These are phyloP conservation scores for Candida tibetensis DNA, from an alignment of 805 yeast genomes.

Conservation along the genomic window DNA sequence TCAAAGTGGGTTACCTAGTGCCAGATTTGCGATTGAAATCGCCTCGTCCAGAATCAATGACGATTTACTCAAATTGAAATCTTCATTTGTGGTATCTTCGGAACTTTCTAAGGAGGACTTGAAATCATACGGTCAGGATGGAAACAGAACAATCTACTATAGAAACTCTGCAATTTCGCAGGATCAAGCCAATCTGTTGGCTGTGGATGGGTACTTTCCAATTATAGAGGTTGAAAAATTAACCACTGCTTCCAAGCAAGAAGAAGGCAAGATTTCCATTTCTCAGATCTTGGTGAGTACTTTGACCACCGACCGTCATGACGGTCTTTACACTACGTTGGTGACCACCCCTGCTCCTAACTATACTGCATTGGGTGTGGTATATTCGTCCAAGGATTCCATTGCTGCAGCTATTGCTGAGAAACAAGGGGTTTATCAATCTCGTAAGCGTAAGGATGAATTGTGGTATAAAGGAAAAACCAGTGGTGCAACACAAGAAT, in stretches of 20 bases:
- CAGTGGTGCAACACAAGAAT: conserved; percentile 90
- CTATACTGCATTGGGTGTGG: conserved; percentile 69
- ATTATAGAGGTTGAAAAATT: conserved; percentile 26
- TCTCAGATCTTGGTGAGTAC: conserved; percentile 48
- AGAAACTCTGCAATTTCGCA: conserved; percentile 16
- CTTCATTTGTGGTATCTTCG: conserved; percentile 20
- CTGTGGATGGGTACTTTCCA: conserved; percentile 33
- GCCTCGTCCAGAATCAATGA: conserved; percentile 9
- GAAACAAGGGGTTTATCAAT: conserved; percentile 87
- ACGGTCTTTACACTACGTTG: conserved; percentile 81
- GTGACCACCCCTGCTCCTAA: conserved; percentile 66
- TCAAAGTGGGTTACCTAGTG: conserved; percentile 50
- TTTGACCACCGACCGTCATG: conserved; percentile 77
- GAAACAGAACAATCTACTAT: conserved; percentile 30
- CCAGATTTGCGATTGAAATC: conserved; percentile 39
- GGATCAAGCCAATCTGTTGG: conserved; percentile 25
- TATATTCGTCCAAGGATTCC: conserved; percentile 83
- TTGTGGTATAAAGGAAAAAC: conserved; percentile 96
- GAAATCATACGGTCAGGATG: conserved; percentile 19
- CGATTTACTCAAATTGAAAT: conserved; percentile 15
- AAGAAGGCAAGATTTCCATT: conserved; percentile 29
- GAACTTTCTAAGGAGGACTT: conserved; percentile 15
- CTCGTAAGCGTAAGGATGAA: conserved; percentile 74
- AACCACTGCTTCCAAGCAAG: conserved; percentile 26
- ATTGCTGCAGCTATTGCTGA: conserved; percentile 78